Evolutionary conservation across 345 rosid genomes (phyloP), one percentile per base, ranked within the genome.

Genomic region (Corymbia maculata): DNA sequence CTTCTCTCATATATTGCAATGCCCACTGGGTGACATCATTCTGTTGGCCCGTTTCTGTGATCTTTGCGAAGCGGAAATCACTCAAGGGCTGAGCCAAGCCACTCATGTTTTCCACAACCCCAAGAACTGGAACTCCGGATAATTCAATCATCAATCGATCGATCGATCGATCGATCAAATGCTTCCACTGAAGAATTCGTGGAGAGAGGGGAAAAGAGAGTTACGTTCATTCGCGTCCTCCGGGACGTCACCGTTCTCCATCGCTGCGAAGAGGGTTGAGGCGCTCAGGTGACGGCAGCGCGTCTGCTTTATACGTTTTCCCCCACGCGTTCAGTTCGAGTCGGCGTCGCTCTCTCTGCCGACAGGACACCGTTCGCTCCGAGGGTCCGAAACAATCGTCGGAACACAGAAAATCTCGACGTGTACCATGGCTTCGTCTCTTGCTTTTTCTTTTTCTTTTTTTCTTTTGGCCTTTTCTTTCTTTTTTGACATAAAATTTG

Each of bases 71-170:
- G 88, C 89, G 94, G 89, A 96, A 93, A 91, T 96, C 98, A 13
- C 86, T 90, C 89, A 97, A 87, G 8, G 95, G 94, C 82, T 97
- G 99, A 90, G 93, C 93, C 88, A 97, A 91, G 80, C 98, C 97
- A 87, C 99, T 97, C 99, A 97, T 97, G 92, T 97, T 97, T 91
- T 97, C 99, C n/a, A 97, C 99, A 7, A 97, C 99, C 79, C 99
- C 98, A 50, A 97, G 97, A 68, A 97, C 95, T 0, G 92, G 93
- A 8, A 97, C 94, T 47, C 98, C 98, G 4, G 42, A 36, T 36
- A 36, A 36, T 36, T 36, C 28, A 97, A 97, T 89, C 99, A 92
- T 97, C 99, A 47, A 97, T 96, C 84, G 97, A 94, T 17, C 99
- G 94, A 82, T 64, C 86, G 10, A 21, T 28, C 52, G 36, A 36